Conservation (phyloP, 352 stramenopile genomes). For the Phytophthora quininea region DNA sequence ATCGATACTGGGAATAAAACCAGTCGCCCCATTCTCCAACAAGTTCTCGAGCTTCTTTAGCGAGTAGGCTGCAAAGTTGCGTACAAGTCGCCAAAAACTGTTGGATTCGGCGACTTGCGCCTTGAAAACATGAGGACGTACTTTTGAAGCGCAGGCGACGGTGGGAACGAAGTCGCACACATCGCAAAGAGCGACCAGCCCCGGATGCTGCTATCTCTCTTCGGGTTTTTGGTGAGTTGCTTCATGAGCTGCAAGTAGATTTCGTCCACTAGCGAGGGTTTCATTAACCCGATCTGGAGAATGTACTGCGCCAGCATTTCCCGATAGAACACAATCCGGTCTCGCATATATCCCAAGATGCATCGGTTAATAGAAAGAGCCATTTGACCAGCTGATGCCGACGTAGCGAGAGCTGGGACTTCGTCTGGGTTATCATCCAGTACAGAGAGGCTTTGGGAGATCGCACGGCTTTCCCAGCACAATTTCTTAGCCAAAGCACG, state of each 20-base stretch:
- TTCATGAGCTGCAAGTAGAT: slow-evolving; percentile 95
- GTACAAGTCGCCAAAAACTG: slow-evolving; percentile 78
- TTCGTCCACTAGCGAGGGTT: slow-evolving; percentile 91
- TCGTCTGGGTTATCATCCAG: slow-evolving; percentile 51
- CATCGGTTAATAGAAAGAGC: slow-evolving; percentile 92
- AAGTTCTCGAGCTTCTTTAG: slow-evolving; percentile 92
- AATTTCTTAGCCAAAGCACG: slow-evolving; percentile 55
- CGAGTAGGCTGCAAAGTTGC: slow-evolving; percentile 92
- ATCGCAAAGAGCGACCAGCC: slow-evolving; percentile 95
- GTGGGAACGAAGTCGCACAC: slow-evolving; percentile 91
- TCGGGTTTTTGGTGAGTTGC: slow-evolving; percentile 92
- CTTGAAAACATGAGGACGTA: slow-evolving; percentile 93
- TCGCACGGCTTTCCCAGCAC: slow-evolving; percentile 67
- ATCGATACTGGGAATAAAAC: slow-evolving; percentile 94
- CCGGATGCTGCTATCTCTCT: slow-evolving; percentile 89
- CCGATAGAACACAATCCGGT: slow-evolving; percentile 93
- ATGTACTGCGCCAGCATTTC: slow-evolving; percentile 95
- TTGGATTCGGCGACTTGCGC: slow-evolving; percentile 75
- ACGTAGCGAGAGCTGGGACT: slow-evolving; percentile 26
- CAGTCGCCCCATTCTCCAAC: slow-evolving; percentile 85
- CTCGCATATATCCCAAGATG: slow-evolving; percentile 94
- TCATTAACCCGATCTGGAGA: slow-evolving; percentile 90
- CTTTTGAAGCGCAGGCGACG: slow-evolving; percentile 86
- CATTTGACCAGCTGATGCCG: slow-evolving; percentile 45
- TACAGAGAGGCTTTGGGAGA: slow-evolving; percentile 66